These are phyloP conservation scores for Mycoemilia scoparia DNA, from an alignment of 192 early-diverging fungal species.

Conservation along the genomic window DNA sequence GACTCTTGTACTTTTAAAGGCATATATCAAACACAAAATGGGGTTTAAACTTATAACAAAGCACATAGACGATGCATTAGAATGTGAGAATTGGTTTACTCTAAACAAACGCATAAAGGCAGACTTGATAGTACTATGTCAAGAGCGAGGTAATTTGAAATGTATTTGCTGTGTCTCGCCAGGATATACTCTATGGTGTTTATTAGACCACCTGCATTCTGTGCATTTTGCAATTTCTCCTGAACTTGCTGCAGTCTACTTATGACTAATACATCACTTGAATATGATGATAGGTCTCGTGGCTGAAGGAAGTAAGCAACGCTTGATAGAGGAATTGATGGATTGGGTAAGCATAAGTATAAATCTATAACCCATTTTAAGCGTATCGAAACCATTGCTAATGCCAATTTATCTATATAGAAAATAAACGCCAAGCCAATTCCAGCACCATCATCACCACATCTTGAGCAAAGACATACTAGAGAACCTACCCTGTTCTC, in stretches of 20 bases:
- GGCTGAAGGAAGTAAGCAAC: slow-evolving; percentile 40
- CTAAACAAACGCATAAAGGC: slow-evolving; percentile 45
- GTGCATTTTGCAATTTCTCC: too few relatives aligned
- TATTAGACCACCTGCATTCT: neutral
- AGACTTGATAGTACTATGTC: slow-evolving; percentile 51
- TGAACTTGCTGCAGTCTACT: too few relatives aligned
- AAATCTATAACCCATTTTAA: neutral
- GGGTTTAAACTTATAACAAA: slow-evolving; percentile 35
- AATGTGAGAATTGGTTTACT: slow-evolving; percentile 35
- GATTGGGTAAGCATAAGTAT: slow-evolving; percentile 34
- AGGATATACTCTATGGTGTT: neutral
- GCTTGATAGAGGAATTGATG: slow-evolving; percentile 38
- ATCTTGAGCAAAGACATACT: slow-evolving; percentile 31
- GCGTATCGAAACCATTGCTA: neutral
- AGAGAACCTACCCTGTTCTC: slow-evolving; percentile 24
- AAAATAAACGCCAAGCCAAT: slow-evolving; percentile 47
- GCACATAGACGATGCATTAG: slow-evolving; percentile 38
- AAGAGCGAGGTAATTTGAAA: slow-evolving; percentile 40
- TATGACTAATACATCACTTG: too few relatives aligned
- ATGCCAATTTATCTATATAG: slow-evolving; percentile 5
- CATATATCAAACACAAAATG: too few relatives aligned
- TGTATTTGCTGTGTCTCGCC: neutral
- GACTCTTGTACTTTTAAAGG: too few relatives aligned
- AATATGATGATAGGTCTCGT: slow-evolving; percentile 42
- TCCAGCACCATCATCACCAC: slow-evolving; percentile 46